Percentiles rank a stretch among this genome's conserved stretches.
Conservation (phyloP, 306 rosid species). For the Pyrus betulifolia region DNA sequence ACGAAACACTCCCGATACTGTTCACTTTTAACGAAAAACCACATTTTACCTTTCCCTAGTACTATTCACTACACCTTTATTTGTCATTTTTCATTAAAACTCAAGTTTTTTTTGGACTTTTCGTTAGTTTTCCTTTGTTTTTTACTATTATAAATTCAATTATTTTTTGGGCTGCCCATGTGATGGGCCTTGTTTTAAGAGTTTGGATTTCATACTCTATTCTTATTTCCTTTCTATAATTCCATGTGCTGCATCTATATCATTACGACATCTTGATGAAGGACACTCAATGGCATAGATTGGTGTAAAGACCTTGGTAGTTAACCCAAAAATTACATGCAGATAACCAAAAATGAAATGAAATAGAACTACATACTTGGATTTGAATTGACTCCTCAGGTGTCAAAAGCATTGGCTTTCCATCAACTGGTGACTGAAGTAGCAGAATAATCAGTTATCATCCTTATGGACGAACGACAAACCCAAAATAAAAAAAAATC, state of each 20-base stretch:
- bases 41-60: too few relatives aligned
- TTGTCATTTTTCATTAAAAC: too few relatives aligned
- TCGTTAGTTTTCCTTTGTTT: too few relatives aligned
- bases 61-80: too few relatives aligned
- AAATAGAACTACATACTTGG: constrained; percentile 48
- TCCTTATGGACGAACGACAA: background rate
- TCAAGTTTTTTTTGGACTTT: too few relatives aligned
- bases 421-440: constrained; percentile 87
- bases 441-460: constrained; percentile 13
- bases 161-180: background rate
- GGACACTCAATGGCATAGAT: background rate
- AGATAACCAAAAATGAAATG: background rate
- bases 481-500: constrained; percentile 8
- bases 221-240: background rate
- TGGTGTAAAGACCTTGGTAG: background rate
- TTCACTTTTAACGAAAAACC: too few relatives aligned
- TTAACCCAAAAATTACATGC: background rate
- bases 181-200: background rate
- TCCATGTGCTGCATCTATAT: background rate
- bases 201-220: background rate
- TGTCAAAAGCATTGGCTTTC: constrained; percentile 95
- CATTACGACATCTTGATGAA: background rate
- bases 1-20: too few relatives aligned
- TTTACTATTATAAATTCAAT: background rate
- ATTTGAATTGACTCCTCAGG: constrained; percentile 95